Evolutionary conservation across 179 eudicot genomes (phyloP).

Genomic region (Carnegiea gigantea): DNA sequence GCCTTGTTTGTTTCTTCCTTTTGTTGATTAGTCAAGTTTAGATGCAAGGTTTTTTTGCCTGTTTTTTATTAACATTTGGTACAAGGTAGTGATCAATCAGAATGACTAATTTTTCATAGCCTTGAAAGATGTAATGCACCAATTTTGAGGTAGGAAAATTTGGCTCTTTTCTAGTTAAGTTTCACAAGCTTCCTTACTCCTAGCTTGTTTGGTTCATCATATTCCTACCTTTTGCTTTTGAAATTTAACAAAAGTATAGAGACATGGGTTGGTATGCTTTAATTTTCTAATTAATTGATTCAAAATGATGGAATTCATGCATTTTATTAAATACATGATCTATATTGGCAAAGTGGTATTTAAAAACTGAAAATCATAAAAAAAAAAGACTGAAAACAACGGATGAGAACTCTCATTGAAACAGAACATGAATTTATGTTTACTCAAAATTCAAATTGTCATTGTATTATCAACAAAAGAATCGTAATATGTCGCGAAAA

Average conservation of each 20-base stretch:
- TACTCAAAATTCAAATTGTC: too few species aligned
- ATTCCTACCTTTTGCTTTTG: background rate
- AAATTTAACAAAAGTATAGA: background rate
- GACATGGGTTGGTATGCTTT: background rate
- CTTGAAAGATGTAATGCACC: background rate
- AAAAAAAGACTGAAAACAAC: too few species aligned
- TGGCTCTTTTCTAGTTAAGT: background rate
- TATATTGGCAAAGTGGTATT: too few species aligned
- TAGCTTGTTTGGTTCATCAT: conserved; percentile 4
- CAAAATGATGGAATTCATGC: background rate
- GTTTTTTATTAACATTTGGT: background rate
- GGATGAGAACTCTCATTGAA: background rate
- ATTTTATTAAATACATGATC: too few species aligned
- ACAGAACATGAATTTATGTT: background rate
- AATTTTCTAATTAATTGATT: background rate
- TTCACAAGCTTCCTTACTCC: background rate
- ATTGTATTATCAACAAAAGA: too few species aligned
- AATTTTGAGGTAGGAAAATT: background rate
- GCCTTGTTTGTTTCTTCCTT: background rate
- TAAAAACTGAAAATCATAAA: too few species aligned
- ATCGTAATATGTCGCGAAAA: too few species aligned
- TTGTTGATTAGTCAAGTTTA: background rate
- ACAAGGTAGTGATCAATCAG: background rate
- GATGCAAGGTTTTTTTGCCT: conserved; percentile 9
- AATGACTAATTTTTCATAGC: background rate